Conservation (phyloP, 345 rosid species). For the Firmiana major region DNA sequence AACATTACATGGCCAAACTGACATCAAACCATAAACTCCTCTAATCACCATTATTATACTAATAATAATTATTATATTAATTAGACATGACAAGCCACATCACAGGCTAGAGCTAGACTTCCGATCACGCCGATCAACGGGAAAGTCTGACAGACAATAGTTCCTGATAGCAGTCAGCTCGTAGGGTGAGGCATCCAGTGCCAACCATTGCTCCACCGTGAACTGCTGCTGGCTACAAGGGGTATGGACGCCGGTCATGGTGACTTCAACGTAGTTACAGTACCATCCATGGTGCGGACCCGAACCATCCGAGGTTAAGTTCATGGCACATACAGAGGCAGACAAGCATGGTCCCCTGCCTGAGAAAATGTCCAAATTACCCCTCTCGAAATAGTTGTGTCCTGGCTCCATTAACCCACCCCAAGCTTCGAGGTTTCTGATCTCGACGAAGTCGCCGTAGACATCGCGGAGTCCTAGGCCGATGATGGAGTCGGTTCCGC, state of each 20-base stretch:
- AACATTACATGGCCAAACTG: neutral
- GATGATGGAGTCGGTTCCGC: constrained; percentile 72
- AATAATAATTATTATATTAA: neutral
- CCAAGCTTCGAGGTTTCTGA: constrained; percentile 59
- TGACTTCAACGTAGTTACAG: constrained; percentile 78
- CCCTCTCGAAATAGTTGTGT: constrained; percentile 82
- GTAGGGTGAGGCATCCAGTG: constrained; percentile 55
- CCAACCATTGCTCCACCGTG: constrained; percentile 89
- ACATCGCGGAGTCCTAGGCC: constrained; percentile 46
- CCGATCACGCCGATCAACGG: neutral
- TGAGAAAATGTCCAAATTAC: constrained; percentile 84
- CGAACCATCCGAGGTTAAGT: constrained; percentile 72
- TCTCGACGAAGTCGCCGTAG: constrained; percentile 38
- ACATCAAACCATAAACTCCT: neutral
- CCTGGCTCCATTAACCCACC: constrained; percentile 81
- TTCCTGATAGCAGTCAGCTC: constrained; percentile 57
- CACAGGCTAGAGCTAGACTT: constrained; percentile 5
- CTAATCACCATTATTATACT: neutral
- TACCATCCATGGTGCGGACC: constrained; percentile 86
- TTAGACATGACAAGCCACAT: neutral
- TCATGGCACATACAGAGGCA: constrained; percentile 57
- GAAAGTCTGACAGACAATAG: constrained; percentile 30
- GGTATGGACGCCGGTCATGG: constrained; percentile 53
- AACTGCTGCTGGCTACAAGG: constrained; percentile 54
- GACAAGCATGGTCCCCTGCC: constrained; percentile 60